Conservation (phyloP, 192 early-diverging fungal species). For the Hyaloraphidium curvatum region DNA sequence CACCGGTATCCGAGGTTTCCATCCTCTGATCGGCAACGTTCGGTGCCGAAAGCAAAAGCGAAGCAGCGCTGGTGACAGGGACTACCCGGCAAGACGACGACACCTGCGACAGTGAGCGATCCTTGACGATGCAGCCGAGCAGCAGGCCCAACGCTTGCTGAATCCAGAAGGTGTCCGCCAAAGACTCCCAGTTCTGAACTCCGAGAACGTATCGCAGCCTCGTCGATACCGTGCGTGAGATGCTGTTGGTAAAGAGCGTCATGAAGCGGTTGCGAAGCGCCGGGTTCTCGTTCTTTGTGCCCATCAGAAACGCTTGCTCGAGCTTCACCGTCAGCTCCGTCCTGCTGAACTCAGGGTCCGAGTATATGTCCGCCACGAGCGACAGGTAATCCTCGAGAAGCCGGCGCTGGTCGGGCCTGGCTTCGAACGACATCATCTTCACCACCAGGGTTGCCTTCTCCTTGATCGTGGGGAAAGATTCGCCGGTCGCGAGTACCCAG, state of each 20-base stretch:
- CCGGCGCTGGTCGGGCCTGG: conserved; percentile 24
- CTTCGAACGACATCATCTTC: conserved; percentile 78
- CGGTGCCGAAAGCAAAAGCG: no score
- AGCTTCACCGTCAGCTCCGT: conserved; percentile 83
- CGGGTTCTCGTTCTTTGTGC: conserved; percentile 63
- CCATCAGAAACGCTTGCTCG: conserved; percentile 86
- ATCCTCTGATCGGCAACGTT: no score
- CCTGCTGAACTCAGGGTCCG: conserved; percentile 52
- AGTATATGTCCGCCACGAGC: conserved; percentile 85
- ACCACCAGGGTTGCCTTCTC: conserved; percentile 88
- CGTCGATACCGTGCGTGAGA: conserved; percentile 41
- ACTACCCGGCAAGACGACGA: conserved; percentile 1
- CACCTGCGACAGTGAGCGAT: neutral
- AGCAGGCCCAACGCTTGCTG: conserved; percentile 79
- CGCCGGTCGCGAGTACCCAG: conserved; percentile 66
- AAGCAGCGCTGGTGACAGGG: no score
- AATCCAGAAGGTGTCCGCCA: conserved; percentile 74
- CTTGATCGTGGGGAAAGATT: conserved; percentile 86
- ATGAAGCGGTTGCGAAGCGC: conserved; percentile 60
- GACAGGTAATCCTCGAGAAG: conserved; percentile 69
- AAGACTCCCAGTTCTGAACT: conserved; percentile 88
- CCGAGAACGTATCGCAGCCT: conserved; percentile 76
- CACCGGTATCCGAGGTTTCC: no score
- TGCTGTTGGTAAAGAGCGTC: conserved; percentile 33
- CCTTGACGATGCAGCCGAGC: conserved; percentile 24